A percentile compares a stretch with the other conserved stretches of the same genome.
phyloP scores from a whole-genome alignment of 495 filamentous ascomycete species.

The Alectoria sarmentosa region DNA sequence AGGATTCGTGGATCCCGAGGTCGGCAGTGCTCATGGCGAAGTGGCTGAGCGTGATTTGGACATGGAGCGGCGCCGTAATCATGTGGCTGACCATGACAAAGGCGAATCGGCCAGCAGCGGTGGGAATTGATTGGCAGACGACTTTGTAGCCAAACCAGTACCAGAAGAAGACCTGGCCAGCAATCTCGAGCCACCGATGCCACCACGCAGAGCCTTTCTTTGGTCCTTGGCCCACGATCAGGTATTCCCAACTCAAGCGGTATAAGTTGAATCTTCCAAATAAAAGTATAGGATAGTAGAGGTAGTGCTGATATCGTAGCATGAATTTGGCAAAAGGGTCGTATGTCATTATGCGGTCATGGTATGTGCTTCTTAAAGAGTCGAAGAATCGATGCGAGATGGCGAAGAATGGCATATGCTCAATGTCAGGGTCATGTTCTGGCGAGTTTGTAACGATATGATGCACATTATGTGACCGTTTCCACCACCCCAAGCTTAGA shows the following conservation, averaged over 20 bases:
- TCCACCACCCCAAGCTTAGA: conserved; percentile 95
- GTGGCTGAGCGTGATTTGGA: conserved; percentile 94
- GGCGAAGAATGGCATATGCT: conserved; percentile 94
- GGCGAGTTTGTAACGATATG: conserved; percentile 96
- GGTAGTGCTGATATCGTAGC: conserved; percentile 69
- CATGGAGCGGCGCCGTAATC: conserved; percentile 79
- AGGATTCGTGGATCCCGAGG: conserved; percentile 78
- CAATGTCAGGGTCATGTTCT: conserved; percentile 95
- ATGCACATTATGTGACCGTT: conserved; percentile 94
- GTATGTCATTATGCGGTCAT: conserved; percentile 78
- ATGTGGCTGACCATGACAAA: conserved; percentile 85
- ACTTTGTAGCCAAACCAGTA: conserved; percentile 86
- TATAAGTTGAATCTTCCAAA: conserved; percentile 95
- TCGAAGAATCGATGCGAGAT: conserved; percentile 79
- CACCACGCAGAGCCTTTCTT: conserved; percentile 78
- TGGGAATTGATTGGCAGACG: conserved; percentile 69
- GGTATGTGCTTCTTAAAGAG: conserved; percentile 76
- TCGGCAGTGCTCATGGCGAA: conserved; percentile 97
- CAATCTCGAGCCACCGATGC: conserved; percentile 80
- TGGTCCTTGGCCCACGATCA: conserved; percentile 70
- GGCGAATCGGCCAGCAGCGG: conserved; percentile 57
- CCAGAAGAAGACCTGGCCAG: conserved; percentile 85
- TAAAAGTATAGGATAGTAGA: conserved; percentile 79
- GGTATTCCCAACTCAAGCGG: conserved; percentile 71
- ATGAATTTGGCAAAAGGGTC: conserved; percentile 67